Percentiles rank a stretch among this genome's conserved stretches.
Evolutionary conservation across 768 basidiomycete species (phyloP).

Genomic region (Rhodotorula babjevae): DNA sequence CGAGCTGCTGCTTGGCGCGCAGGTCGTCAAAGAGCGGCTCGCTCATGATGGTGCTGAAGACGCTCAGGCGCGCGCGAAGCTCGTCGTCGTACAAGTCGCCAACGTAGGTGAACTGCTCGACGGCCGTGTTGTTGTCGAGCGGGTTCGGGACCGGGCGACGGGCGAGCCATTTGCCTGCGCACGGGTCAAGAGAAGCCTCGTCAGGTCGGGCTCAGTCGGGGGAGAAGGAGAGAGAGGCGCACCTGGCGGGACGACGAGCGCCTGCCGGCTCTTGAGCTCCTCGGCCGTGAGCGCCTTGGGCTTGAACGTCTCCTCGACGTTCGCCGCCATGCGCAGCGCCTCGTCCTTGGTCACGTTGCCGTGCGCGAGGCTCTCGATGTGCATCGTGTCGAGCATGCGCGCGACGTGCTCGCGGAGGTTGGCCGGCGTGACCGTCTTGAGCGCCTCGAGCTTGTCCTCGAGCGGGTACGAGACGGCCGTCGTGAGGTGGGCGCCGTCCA

Average conservation of each 20-base stretch:
- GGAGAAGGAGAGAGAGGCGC: constrained; percentile 32
- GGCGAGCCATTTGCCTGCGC: constrained; percentile 65
- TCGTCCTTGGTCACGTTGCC: constrained; percentile 85
- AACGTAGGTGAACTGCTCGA: constrained; percentile 79
- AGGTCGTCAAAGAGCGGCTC: constrained; percentile 89
- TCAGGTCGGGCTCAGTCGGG: not conserved
- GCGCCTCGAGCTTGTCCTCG: constrained; percentile 67
- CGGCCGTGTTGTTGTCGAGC: constrained; percentile 76
- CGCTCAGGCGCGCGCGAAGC: constrained; percentile 61
- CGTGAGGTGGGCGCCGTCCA: constrained; percentile 66
- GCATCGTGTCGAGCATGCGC: constrained; percentile 59
- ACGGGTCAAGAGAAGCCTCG: constrained; percentile 2
- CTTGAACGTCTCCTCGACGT: constrained; percentile 63
- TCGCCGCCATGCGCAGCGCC: constrained; percentile 66
- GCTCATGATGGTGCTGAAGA: constrained; percentile 76
- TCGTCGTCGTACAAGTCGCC: constrained; percentile 64
- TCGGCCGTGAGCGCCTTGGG: constrained; percentile 56
- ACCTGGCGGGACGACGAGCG: constrained; percentile 69
- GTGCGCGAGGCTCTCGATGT: constrained; percentile 67
- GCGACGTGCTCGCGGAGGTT: constrained; percentile 64
- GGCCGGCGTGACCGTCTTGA: constrained; percentile 61
- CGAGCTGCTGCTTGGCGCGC: constrained; percentile 90
- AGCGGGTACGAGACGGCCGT: constrained; percentile 69
- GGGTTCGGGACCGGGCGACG: constrained; percentile 67
- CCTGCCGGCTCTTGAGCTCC: constrained; percentile 54